Evolutionary conservation across 2,329 filamentous ascomycete species (phyloP).

Genomic region (Trichophyton rubrum): DNA sequence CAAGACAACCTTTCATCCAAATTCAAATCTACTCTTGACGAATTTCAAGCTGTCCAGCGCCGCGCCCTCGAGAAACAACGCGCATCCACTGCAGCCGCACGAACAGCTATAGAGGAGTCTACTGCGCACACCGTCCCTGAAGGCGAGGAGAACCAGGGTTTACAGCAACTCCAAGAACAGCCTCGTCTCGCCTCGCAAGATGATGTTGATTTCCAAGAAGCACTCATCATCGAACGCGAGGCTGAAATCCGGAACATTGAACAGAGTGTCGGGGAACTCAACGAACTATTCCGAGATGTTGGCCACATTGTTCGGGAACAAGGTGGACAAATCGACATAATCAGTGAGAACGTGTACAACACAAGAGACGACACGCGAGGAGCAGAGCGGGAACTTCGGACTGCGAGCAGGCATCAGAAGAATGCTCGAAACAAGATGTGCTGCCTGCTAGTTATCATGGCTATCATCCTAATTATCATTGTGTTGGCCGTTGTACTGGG

Average conservation of each 20-base stretch:
- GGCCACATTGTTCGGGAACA: slow-evolving; percentile 94
- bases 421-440: slow-evolving; percentile 90
- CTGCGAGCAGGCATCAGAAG: slow-evolving; percentile 86
- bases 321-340: slow-evolving; percentile 74
- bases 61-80: slow-evolving; percentile 85
- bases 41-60: slow-evolving; percentile 88
- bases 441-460: slow-evolving; percentile 76
- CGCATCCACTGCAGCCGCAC: slow-evolving; percentile 69
- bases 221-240: slow-evolving; percentile 89
- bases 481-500: slow-evolving; percentile 74
- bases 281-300: slow-evolving; percentile 95
- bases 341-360: slow-evolving; percentile 76
- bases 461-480: slow-evolving; percentile 79
- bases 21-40: slow-evolving; percentile 74
- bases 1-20: slow-evolving; percentile 90
- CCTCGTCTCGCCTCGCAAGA: slow-evolving; percentile 75
- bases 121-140: slow-evolving; percentile 22
- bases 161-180: slow-evolving; percentile 63
- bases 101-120: slow-evolving; percentile 60
- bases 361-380: slow-evolving; percentile 70
- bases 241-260: slow-evolving; percentile 96
- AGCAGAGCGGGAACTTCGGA: slow-evolving; percentile 72
- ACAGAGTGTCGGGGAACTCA: slow-evolving; percentile 86
- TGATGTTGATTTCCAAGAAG: slow-evolving; percentile 96
- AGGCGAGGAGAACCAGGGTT: slow-evolving; percentile 42